Percentiles rank a stretch among this genome's conserved stretches.
Evolutionary conservation across 768 basidiomycete species (phyloP).

Genomic region (Tremella mesenterica): DNA sequence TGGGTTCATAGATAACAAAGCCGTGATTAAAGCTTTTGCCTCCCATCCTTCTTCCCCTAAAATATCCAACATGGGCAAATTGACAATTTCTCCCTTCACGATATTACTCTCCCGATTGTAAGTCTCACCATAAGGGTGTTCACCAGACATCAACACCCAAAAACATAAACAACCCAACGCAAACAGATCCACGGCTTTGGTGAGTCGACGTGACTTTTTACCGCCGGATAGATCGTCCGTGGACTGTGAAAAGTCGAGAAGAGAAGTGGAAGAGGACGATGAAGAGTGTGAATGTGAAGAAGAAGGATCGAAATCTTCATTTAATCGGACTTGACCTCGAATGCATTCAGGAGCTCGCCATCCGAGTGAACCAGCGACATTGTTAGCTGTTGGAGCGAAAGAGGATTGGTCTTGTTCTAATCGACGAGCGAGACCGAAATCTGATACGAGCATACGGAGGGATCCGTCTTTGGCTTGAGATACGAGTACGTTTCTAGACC

Average conservation of each 20-base stretch:
- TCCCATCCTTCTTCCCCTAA: constrained; percentile 94
- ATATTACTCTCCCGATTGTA: constrained; percentile 94
- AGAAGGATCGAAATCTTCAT: constrained; percentile 52
- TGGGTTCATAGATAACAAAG: constrained; percentile 72
- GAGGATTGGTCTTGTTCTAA: constrained; percentile 93
- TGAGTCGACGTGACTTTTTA: constrained; percentile 57
- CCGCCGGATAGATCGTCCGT: constrained; percentile 6
- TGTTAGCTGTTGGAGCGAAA: constrained; percentile 80
- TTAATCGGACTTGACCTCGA: constrained; percentile 83
- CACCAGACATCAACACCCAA: constrained; percentile 78
- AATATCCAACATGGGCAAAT: constrained; percentile 60
- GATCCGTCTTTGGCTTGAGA: constrained; percentile 57
- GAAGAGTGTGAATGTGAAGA: constrained; percentile 22
- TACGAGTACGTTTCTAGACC: constrained; percentile 67
- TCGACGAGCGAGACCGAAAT: constrained; percentile 94
- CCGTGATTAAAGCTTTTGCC: constrained; percentile 66
- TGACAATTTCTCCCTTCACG: constrained; percentile 62
- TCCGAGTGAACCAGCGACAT: constrained; percentile 84
- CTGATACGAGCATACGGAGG: constrained; percentile 52
- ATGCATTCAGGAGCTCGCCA: constrained; percentile 98
- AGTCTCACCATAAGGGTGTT: constrained; percentile 87
- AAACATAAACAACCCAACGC: constrained; percentile 92
- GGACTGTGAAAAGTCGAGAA: too few relatives aligned
- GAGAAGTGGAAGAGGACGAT: constrained; percentile 11
- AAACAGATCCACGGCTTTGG: constrained; percentile 94